phyloP scores from a whole-genome alignment of 192 early-diverging fungal genomes.

The Coemansia asiatica region DNA sequence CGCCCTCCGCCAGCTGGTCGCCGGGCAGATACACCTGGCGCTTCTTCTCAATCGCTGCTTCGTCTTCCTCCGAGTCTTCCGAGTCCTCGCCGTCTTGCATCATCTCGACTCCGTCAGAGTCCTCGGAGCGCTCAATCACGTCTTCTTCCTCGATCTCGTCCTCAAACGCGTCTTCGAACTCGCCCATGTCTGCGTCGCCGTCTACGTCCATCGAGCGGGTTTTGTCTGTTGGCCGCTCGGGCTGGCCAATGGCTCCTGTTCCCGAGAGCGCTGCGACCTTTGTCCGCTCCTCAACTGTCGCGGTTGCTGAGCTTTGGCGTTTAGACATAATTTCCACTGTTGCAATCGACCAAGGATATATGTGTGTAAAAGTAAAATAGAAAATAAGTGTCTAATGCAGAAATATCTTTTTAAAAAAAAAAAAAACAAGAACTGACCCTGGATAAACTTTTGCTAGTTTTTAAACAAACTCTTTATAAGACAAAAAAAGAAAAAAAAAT shows the following conservation, averaged over 20 bases:
- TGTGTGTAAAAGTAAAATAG: background rate
- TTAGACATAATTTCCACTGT: slow-evolving; percentile 32
- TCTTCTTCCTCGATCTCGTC: slow-evolving; percentile 83
- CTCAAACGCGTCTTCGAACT: slow-evolving; percentile 90
- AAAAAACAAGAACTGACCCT: slow-evolving; percentile 3
- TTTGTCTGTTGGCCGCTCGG: slow-evolving; percentile 18
- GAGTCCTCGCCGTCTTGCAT: slow-evolving; percentile 39
- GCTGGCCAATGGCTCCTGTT: slow-evolving; percentile 19
- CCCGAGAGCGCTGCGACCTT: slow-evolving; percentile 35
- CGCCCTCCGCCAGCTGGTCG: slow-evolving; percentile 77
- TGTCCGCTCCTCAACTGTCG: slow-evolving; percentile 19
- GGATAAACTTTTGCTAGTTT: too few relatives aligned
- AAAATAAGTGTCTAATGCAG: background rate
- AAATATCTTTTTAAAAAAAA: slow-evolving; percentile 1
- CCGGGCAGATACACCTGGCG: slow-evolving; percentile 87
- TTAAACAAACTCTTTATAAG: too few relatives aligned
- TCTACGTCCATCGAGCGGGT: slow-evolving; percentile 42
- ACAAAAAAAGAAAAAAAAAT: slow-evolving; percentile 10
- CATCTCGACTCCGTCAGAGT: slow-evolving; percentile 62
- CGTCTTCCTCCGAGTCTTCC: slow-evolving; percentile 63
- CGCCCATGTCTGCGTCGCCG: slow-evolving; percentile 47
- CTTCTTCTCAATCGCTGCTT: slow-evolving; percentile 61
- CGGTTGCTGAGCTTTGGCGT: slow-evolving; percentile 31
- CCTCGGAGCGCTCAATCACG: slow-evolving; percentile 63
- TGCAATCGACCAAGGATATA: too few relatives aligned